Conservation (phyloP, 495 filamentous ascomycete species). For the Rusavskia elegans region DNA sequence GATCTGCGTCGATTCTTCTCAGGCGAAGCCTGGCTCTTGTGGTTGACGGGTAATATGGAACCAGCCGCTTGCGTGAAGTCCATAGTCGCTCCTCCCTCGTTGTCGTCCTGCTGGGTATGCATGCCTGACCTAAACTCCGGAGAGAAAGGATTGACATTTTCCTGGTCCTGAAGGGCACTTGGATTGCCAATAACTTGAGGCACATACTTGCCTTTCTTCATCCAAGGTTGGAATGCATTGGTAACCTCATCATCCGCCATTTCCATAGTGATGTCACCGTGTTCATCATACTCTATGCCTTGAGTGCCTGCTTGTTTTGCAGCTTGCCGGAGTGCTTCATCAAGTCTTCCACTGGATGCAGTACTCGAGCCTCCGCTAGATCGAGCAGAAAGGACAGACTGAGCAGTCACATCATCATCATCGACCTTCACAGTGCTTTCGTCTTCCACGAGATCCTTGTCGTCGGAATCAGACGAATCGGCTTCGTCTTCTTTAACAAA, state of each 20-base stretch:
- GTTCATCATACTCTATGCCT: constrained; percentile 40
- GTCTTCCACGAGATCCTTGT: constrained; percentile 45
- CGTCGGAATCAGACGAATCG: constrained; percentile 27
- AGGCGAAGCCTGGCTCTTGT: constrained; percentile 19
- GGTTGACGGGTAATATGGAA: constrained; percentile 28
- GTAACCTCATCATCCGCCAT: constrained; percentile 73
- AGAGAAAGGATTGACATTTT: constrained; percentile 42
- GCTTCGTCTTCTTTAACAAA: constrained; percentile 36
- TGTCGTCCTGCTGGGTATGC: constrained; percentile 14
- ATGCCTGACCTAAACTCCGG: constrained; percentile 16
- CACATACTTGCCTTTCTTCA: constrained; percentile 32
- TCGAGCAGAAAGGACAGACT: constrained; percentile 1
- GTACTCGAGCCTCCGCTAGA: constrained; percentile 40
- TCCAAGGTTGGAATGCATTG: constrained; percentile 54
- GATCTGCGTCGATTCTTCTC: constrained; percentile 9
- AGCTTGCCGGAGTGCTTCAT: constrained; percentile 62
- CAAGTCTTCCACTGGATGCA: constrained; percentile 50
- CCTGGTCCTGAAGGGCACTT: constrained; percentile 39
- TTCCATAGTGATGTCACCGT: constrained; percentile 48
- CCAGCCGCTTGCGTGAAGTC: constrained; percentile 65
- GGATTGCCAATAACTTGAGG: constrained; percentile 32
- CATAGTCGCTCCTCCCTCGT: constrained; percentile 51
- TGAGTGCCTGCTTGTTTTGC: constrained; percentile 54
- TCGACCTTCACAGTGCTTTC: constrained; percentile 52
- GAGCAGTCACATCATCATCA: constrained; percentile 49